phyloP scores from a whole-genome alignment of 2,329 filamentous ascomycete species.

The Aspergillus ochraceus region DNA sequence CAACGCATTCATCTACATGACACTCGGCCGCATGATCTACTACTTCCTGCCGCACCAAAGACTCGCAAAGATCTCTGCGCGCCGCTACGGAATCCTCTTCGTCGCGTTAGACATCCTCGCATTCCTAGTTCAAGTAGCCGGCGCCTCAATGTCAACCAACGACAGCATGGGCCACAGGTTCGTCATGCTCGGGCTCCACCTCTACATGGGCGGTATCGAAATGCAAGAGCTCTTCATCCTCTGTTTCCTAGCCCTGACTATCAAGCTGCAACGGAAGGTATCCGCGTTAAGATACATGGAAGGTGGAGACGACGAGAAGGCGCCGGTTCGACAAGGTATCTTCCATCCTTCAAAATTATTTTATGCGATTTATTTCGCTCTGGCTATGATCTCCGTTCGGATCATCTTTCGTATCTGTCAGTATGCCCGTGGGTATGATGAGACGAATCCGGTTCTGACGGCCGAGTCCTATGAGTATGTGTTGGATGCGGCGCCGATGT shows the following conservation, averaged over 20 bases:
- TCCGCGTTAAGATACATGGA: not conserved
- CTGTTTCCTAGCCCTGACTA: constrained; percentile 52
- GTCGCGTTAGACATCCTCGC: constrained; percentile 43
- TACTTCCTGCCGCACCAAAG: constrained; percentile 42
- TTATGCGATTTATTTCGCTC: constrained; percentile 53
- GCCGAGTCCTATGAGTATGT: constrained; percentile 40
- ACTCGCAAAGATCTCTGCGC: constrained; percentile 41
- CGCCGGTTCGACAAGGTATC: constrained; percentile 27
- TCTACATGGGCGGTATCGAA: constrained; percentile 35
- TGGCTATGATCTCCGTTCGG: constrained; percentile 51
- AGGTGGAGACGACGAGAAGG: not conserved
- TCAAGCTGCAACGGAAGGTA: constrained; percentile 45
- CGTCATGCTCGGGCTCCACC: constrained; percentile 22
- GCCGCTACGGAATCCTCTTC: constrained; percentile 40
- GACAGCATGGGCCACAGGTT: not conserved
- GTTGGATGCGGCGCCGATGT: constrained; percentile 44
- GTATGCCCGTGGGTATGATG: constrained; percentile 50
- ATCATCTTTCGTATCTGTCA: constrained; percentile 62
- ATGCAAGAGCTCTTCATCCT: constrained; percentile 57
- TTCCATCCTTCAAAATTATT: constrained; percentile 42
- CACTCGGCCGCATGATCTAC: constrained; percentile 48
- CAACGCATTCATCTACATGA: constrained; percentile 52
- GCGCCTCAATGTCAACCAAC: constrained; percentile 13
- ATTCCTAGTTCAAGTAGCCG: constrained; percentile 25
- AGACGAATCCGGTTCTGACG: constrained; percentile 39